A percentile compares a stretch with the other conserved stretches of the same genome.
Conservation (phyloP, 2,329 filamentous ascomycete species). For the Fusarium sp. region DNA sequence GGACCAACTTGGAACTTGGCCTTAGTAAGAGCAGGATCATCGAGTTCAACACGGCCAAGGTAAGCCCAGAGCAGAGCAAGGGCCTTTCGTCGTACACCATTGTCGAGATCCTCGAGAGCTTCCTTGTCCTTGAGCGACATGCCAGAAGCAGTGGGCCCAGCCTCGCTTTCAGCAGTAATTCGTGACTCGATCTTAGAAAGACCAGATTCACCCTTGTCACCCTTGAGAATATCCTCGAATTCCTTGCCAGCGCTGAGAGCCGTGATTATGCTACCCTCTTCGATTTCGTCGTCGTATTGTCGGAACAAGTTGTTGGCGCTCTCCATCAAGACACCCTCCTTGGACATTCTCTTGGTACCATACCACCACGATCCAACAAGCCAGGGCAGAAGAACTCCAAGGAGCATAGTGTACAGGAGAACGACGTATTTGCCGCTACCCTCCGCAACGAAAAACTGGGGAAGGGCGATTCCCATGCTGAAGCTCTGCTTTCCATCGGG, state of each 20-base stretch:
- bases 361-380: slow-evolving; percentile 99
- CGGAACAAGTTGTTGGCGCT: slow-evolving; percentile 95
- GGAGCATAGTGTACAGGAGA: slow-evolving; percentile 85
- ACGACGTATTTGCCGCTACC: slow-evolving; percentile 97
- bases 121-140: slow-evolving; percentile 79
- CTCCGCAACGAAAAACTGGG: slow-evolving; percentile 90
- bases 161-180: slow-evolving; percentile 72
- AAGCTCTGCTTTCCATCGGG: slow-evolving; percentile 98
- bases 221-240: slow-evolving; percentile 80
- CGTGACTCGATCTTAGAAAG: slow-evolving; percentile 86
- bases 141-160: slow-evolving; percentile 62
- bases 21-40: slow-evolving; percentile 79
- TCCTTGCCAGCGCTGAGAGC: slow-evolving; percentile 89
- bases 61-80: slow-evolving; percentile 95
- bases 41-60: slow-evolving; percentile 86
- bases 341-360: slow-evolving; percentile 90
- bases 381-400: slow-evolving; percentile 92
- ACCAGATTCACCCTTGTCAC: slow-evolving; percentile 81
- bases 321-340: slow-evolving; percentile 91
- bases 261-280: slow-evolving; percentile 81
- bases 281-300: slow-evolving; percentile 87
- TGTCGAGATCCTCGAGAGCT: slow-evolving; percentile 83
- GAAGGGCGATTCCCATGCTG: slow-evolving; percentile 96
- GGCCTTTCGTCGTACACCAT: slow-evolving; percentile 83
- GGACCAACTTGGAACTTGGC: slow-evolving; percentile 92